Conservation (phyloP, 495 filamentous ascomycete species). For the Recurvomyces mirabilis region DNA sequence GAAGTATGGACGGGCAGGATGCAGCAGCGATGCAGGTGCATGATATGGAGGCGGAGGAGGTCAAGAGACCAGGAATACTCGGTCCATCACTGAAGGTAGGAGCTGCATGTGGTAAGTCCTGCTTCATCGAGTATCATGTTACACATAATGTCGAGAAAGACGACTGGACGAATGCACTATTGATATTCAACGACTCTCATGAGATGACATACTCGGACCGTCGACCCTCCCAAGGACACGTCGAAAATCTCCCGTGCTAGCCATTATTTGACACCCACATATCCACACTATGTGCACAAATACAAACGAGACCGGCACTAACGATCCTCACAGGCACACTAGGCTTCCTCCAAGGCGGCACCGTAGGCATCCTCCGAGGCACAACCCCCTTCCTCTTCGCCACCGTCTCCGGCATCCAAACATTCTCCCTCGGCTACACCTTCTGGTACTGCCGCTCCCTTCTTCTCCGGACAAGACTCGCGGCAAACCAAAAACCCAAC, state of each 20-base stretch:
- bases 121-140: not conserved
- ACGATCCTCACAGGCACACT: no score
- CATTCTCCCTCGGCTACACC: conserved; percentile 61
- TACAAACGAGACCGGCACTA: no score
- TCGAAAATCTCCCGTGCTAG: no score
- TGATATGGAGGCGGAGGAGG: no score
- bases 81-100: conserved; percentile 16
- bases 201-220: no score
- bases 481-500: conserved; percentile 25
- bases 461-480: conserved; percentile 28
- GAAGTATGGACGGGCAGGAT: not conserved
- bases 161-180: not conserved
- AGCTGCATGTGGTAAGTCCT: conserved; percentile 15
- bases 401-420: conserved; percentile 61
- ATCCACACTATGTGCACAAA: no score
- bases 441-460: conserved; percentile 49
- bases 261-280: no score
- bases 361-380: conserved; percentile 54
- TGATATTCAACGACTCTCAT: no score
- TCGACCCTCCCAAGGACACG: no score
- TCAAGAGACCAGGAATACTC: no score
- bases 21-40: not conserved
- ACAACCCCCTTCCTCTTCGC: conserved; percentile 59
- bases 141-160: no score
- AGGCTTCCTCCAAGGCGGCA: conserved; percentile 63